phyloP scores from a whole-genome alignment of 1,284 basidiomycete species.

The Microbotryum scabiosae region DNA sequence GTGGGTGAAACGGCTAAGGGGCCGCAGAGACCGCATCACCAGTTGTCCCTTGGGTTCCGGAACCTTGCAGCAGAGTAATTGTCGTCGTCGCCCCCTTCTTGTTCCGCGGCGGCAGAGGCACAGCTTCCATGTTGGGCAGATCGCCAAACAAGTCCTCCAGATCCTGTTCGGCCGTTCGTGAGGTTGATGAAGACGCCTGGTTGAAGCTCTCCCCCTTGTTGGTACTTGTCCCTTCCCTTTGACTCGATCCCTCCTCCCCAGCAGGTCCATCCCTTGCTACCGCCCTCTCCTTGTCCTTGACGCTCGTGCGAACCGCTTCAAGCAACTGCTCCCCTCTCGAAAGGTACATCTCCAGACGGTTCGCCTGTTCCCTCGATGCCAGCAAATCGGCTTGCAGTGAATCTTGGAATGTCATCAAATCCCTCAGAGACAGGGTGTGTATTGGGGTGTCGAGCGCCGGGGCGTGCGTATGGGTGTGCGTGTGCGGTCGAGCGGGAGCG shows the following conservation, averaged over 20 bases:
- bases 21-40: too few relatives aligned
- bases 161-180: conserved; percentile 5
- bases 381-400: conserved; percentile 9
- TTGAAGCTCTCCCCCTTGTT: background rate
- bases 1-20: too few relatives aligned
- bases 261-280: background rate
- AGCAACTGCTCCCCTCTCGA: conserved; percentile 16
- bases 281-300: background rate
- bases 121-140: conserved; percentile 7
- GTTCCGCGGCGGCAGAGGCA: conserved; percentile 1
- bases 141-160: conserved; percentile 9
- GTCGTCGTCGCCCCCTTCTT: background rate
- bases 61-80: background rate
- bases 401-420: conserved; percentile 14
- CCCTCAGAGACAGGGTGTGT: conserved; percentile 8
- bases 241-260: background rate
- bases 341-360: conserved; percentile 15
- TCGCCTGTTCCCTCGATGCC: conserved; percentile 11
- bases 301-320: conserved; percentile 5
- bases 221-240: background rate
- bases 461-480: background rate
- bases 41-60: background rate
- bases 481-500: background rate
- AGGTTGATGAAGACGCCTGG: background rate
- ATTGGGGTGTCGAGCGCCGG: background rate